Base-by-base conservation (phyloP, 805 yeast species). In the Alloascoidea hylecoeti region DNA sequence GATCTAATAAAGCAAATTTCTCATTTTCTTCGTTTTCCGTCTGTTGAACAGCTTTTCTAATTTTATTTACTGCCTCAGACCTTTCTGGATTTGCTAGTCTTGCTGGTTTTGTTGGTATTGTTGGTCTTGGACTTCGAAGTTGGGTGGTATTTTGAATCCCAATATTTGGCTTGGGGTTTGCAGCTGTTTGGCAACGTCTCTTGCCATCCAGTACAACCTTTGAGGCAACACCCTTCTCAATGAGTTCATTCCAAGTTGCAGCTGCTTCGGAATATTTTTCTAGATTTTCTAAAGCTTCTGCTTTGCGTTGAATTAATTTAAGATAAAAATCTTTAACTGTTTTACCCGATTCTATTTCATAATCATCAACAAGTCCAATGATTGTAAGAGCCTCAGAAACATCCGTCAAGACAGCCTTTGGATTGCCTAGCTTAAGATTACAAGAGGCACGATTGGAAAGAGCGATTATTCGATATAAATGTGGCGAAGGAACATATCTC, bases 211-310 rank as follows among this genome's bases (percentile, higher is more conserved):
- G 58, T 0, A 74, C 64, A 18, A 70, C 62, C 41, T 75, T 72
- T 19, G 74, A 70, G 2, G 76, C 69, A 16, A 70, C 71, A 0
- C 95, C 95, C 42, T 74, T 70, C 40, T 72, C 70, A 14, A 92
- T 65, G 37, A 88, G 63, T 23, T 61, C 54, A 41, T 67, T 69
- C 63, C 85, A 89, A 4, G 70, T 52, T 0, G 56, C 62, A 17
- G 82, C 61, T 0, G 96, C 78, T 4, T 68, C 76, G 39, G 64
- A 52, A 55, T 68, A 83, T 46, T 68, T 70, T 49, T 92, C 99
- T 38, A 75, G 49, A 54, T 75, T 74, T 56, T 92, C 99, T 33
- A 76, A 64, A 2, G 89, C 78, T 50, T 92, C 96, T 0, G 96
- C 96, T 44, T 73, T 72, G 42, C 79, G 73, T 2, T 70, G 58